Conservation (phyloP, 2,329 filamentous ascomycete species). For the Neofusicoccum sp. region DNA sequence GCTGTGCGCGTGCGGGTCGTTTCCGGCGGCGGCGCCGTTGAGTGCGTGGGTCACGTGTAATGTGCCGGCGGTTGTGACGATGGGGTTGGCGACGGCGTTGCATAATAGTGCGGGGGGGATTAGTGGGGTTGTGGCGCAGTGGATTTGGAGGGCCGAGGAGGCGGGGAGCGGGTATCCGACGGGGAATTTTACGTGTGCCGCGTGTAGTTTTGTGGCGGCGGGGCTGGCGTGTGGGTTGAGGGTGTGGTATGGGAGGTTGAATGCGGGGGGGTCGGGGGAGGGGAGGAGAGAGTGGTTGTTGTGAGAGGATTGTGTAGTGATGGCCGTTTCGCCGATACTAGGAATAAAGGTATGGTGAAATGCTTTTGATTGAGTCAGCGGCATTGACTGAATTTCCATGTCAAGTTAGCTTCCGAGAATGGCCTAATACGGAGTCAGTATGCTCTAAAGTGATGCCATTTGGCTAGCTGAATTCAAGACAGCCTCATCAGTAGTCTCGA, state of each 20-base stretch:
- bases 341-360: too few species aligned
- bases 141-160: slow-evolving; percentile 40
- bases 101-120: slow-evolving; percentile 40
- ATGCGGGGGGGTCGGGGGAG: slow-evolving; percentile 22
- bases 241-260: slow-evolving; percentile 31
- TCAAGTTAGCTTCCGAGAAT: too few species aligned
- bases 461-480: too few species aligned
- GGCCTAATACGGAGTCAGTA: too few species aligned
- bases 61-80: slow-evolving; percentile 36
- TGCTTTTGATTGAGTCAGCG: too few species aligned
- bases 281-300: slow-evolving; percentile 25
- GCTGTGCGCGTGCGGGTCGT: slow-evolving; percentile 38
- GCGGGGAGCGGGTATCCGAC: slow-evolving; percentile 36
- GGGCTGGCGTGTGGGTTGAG: slow-evolving; percentile 27
- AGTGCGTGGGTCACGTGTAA: slow-evolving; percentile 43
- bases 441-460: too few species aligned
- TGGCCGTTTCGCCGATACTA: background rate
- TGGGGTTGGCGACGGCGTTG: slow-evolving; percentile 39
- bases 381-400: too few species aligned
- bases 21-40: slow-evolving; percentile 37
- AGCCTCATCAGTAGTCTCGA: too few species aligned
- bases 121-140: slow-evolving; percentile 41
- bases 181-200: slow-evolving; percentile 42
- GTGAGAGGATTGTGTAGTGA: slow-evolving; percentile 19
- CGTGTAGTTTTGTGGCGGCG: slow-evolving; percentile 35